phyloP scores from a whole-genome alignment of 2,329 filamentous ascomycete species.

The Xenosphaeropsis pyriputrescens region DNA sequence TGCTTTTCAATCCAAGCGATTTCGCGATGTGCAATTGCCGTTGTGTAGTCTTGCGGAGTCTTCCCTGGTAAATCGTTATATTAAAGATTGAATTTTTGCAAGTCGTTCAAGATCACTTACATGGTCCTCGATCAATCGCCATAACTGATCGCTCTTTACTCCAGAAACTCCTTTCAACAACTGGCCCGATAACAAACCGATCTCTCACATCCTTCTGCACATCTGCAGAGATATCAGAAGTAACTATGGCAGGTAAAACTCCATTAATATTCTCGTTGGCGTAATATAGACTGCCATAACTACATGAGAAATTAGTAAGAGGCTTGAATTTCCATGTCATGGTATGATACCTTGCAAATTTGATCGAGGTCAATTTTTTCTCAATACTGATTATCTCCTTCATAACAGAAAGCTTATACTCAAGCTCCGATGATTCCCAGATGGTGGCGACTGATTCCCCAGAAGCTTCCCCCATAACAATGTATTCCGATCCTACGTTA shows the following conservation, averaged over 20 bases:
- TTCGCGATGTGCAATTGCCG: constrained; percentile 18
- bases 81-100: not conserved
- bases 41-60: constrained; percentile 16
- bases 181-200: constrained; percentile 22
- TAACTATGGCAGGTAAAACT: constrained; percentile 15
- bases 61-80: constrained; percentile 15
- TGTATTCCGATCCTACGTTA: not conserved
- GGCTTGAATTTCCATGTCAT: not conserved
- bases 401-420: not conserved
- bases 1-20: constrained; percentile 19
- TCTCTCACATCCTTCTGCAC: constrained; percentile 14
- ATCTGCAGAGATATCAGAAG: constrained; percentile 12
- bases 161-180: constrained; percentile 21
- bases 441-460: not conserved
- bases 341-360: constrained; percentile 10
- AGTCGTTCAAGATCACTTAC: constrained; percentile 11
- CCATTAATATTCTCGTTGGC: constrained; percentile 16
- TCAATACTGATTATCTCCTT: not conserved
- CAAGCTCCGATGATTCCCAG: not conserved
- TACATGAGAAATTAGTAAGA: constrained; percentile 9
- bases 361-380: not conserved
- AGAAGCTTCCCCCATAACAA: not conserved
- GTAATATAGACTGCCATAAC: constrained; percentile 24
- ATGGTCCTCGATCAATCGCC: constrained; percentile 23
- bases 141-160: constrained; percentile 18